Conservation (phyloP, 441 rosid genomes). For the Brassica balearica region DNA sequence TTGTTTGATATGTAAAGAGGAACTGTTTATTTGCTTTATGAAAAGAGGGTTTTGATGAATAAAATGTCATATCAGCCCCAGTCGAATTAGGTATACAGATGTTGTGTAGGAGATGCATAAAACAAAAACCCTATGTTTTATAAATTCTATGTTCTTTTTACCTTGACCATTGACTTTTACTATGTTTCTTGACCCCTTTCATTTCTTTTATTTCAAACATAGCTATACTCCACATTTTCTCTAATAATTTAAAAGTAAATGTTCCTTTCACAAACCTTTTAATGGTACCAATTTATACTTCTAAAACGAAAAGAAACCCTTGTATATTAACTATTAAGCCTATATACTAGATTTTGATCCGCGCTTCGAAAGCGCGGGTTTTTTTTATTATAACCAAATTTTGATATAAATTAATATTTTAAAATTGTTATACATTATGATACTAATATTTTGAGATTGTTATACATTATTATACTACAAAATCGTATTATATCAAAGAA, state of each 20-base stretch:
- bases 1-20: conserved; percentile 17
- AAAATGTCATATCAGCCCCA: conserved; percentile 20
- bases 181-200: conserved; percentile 15
- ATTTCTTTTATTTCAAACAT: neutral
- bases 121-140: neutral
- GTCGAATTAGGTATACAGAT: conserved; percentile 16
- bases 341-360: neutral
- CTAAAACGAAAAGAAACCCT: neutral
- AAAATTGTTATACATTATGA: too few relatives aligned
- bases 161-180: conserved; percentile 22
- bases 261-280: neutral
- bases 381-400: too few relatives aligned
- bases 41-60: neutral
- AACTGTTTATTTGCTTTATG: conserved; percentile 15
- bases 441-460: too few relatives aligned
- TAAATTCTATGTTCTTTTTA: neutral
- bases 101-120: conserved; percentile 14
- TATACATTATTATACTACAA: too few relatives aligned
- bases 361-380: too few relatives aligned
- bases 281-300: neutral
- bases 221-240: neutral
- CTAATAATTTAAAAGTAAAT: neutral
- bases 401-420: too few relatives aligned
- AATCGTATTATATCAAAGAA: too few relatives aligned
- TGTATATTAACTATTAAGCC: neutral